Evolutionary conservation across 768 basidiomycete genomes (phyloP), one percentile per base, ranked within the genome.

Genomic region (Serendipita sp.): DNA sequence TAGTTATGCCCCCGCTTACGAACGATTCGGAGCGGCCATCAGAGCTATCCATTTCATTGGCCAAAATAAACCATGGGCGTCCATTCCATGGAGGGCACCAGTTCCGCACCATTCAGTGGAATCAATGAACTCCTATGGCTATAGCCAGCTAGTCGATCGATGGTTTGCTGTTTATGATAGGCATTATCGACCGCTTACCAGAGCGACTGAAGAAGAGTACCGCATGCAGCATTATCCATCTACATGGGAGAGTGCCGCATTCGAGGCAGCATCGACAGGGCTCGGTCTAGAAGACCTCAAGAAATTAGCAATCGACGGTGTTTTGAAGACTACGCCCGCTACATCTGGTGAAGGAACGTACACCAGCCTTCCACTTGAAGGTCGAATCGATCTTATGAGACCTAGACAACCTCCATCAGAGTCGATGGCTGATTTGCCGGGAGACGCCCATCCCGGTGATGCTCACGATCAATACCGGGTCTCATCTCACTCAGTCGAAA

Each of bases 1-100:
- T 69, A 94, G 91, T 62, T 99, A 98, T 76, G 92, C 93, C 3
- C 96, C 96, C 64, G 96, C 96, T 11, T 97, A 96, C 73, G 85
- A 88, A 72, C 88, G 94, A 44, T 97, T 88, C 70, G 93, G 92
- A 37, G 83, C 88, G 48, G 80, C 86, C 69, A 94, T 94, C 72
- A 83, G 83, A 53, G 85, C 84, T 64, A 81, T 96, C 65, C 93
- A 97, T 73, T 97, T 96, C 70, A 97, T 98, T 68, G 95, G 95
- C 15, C 80, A 84, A n/a, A 83, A 90, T 73, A 99, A 99, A 75
- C 95, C 96, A 13, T 99, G 96, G 95, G 78, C 83, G 60, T 81
- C 83, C 16, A 77, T 92, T 60, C 73, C 82, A 53, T 84, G 79
- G 72, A 85, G 91, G 36, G 77, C 84, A 8, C 84, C 89, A 1